Evolutionary conservation across 495 filamentous ascomycete genomes (phyloP).

Genomic region (Penicillium paradoxum): DNA sequence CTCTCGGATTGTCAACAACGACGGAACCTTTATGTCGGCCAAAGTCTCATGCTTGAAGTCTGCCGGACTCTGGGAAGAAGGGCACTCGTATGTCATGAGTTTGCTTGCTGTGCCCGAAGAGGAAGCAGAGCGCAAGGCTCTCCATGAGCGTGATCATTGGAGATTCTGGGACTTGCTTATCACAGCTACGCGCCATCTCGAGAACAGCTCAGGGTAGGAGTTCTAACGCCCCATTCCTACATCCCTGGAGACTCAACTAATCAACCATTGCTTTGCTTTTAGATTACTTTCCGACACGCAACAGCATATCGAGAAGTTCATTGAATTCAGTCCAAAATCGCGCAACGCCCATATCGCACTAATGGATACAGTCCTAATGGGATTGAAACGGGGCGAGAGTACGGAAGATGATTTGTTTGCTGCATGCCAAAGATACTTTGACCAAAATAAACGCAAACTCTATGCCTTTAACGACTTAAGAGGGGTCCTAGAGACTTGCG

Average conservation of each 20-base stretch:
- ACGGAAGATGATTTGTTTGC: slow-evolving; percentile 34
- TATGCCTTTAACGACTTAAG: slow-evolving; percentile 53
- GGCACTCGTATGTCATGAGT: slow-evolving; percentile 38
- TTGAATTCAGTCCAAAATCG: slow-evolving; percentile 35
- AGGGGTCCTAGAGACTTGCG: slow-evolving; percentile 32
- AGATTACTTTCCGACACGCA: slow-evolving; percentile 31
- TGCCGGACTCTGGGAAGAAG: slow-evolving; percentile 43
- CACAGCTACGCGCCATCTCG: slow-evolving; percentile 21
- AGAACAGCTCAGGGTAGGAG: slow-evolving; percentile 32
- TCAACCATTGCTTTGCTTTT: not conserved
- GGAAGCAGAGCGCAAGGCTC: slow-evolving; percentile 28
- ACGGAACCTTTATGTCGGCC: slow-evolving; percentile 44
- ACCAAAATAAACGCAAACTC: slow-evolving; percentile 44
- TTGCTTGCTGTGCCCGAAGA: slow-evolving; percentile 34
- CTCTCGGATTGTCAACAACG: slow-evolving; percentile 49
- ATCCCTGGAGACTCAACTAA: not conserved
- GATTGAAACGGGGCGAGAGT: slow-evolving; percentile 26
- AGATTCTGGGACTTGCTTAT: slow-evolving; percentile 49
- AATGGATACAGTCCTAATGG: slow-evolving; percentile 25
- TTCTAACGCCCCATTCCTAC: not conserved
- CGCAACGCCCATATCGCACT: slow-evolving; percentile 47
- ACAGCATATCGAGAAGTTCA: slow-evolving; percentile 33
- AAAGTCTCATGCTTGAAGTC: slow-evolving; percentile 44
- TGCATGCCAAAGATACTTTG: slow-evolving; percentile 46
- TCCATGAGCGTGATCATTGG: slow-evolving; percentile 53